phyloP scores from a whole-genome alignment of 345 rosid genomes.

The Citrus medica region DNA sequence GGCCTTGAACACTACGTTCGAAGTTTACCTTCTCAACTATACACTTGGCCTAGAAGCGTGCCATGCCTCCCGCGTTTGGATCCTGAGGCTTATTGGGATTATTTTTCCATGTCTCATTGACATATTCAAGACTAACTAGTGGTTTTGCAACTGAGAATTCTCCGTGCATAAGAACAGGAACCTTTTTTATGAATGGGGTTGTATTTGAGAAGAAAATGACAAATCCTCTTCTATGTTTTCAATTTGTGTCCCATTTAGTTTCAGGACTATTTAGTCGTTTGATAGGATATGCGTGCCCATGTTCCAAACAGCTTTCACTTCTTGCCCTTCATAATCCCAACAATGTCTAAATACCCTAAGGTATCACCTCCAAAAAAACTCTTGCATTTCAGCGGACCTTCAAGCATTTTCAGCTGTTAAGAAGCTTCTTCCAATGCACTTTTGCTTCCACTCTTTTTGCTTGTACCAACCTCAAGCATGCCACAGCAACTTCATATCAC shows the following conservation, averaged over 20 bases:
- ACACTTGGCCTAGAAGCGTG: conserved; percentile 36
- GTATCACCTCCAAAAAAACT: conserved; percentile 29
- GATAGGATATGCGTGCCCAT: conserved; percentile 34
- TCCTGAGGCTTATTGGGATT: conserved; percentile 37
- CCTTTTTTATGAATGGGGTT: conserved; percentile 36
- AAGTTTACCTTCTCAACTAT: conserved; percentile 28
- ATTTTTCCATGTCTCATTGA: conserved; percentile 40
- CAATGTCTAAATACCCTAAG: conserved; percentile 32
- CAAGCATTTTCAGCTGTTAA: conserved; percentile 24
- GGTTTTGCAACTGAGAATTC: conserved; percentile 24
- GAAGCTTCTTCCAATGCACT: conserved; percentile 20
- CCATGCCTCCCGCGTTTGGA: conserved; percentile 34
- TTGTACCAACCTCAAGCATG: background rate
- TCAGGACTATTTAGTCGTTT: conserved; percentile 31
- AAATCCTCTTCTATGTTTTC: conserved; percentile 35
- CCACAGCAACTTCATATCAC: background rate
- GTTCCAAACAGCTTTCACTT: conserved; percentile 36
- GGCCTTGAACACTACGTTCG: no score
- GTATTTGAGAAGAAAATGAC: conserved; percentile 31
- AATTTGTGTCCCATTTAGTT: conserved; percentile 30
- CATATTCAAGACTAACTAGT: conserved; percentile 31
- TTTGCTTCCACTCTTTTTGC: conserved; percentile 16
- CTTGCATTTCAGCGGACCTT: conserved; percentile 24
- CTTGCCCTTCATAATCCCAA: conserved; percentile 10
- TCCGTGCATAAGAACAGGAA: conserved; percentile 36